phyloP scores from a whole-genome alignment of 768 basidiomycete species.

The Lentinula detonsa region DNA sequence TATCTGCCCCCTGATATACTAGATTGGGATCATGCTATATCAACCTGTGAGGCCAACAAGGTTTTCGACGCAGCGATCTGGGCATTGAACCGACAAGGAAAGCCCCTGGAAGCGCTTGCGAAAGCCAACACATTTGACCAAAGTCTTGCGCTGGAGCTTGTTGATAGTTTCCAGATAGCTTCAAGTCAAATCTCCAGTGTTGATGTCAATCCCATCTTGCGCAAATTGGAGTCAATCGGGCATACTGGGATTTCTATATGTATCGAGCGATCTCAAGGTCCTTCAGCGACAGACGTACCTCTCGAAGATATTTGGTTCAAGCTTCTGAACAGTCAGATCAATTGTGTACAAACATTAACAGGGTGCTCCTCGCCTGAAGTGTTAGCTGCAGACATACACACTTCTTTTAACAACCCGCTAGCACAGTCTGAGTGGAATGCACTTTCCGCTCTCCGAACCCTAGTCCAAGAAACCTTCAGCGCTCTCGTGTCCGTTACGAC shows the following conservation, averaged over 20 bases:
- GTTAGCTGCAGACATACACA: slow-evolving; percentile 9
- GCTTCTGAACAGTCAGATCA: slow-evolving; percentile 76
- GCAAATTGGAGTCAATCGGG: slow-evolving; percentile 49
- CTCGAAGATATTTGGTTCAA: slow-evolving; percentile 89
- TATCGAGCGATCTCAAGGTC: slow-evolving; percentile 50
- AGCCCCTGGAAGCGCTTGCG: slow-evolving; percentile 57
- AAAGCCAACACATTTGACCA: slow-evolving; percentile 60
- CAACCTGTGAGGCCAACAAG: slow-evolving; percentile 58
- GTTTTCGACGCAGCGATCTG: slow-evolving; percentile 80
- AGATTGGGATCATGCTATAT: slow-evolving; percentile 49
- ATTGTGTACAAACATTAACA: slow-evolving; percentile 67
- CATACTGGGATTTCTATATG: slow-evolving; percentile 64
- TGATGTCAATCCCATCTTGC: background rate
- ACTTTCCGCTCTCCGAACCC: slow-evolving; percentile 53
- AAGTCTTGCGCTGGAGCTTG: slow-evolving; percentile 38
- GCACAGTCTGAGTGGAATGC: slow-evolving; percentile 22
- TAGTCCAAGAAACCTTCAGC: slow-evolving; percentile 81
- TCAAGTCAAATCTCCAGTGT: background rate
- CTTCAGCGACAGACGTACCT: slow-evolving; percentile 32
- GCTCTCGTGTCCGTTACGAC: slow-evolving; percentile 82
- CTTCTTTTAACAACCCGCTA: slow-evolving; percentile 14
- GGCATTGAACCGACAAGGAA: slow-evolving; percentile 61
- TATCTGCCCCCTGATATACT: slow-evolving; percentile 45
- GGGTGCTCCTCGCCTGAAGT: slow-evolving; percentile 25
- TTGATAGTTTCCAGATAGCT: slow-evolving; percentile 25